These are phyloP conservation scores for Penicillium sp. DNA, from an alignment of 2,329 filamentous ascomycete genomes.

Conservation along the genomic window DNA sequence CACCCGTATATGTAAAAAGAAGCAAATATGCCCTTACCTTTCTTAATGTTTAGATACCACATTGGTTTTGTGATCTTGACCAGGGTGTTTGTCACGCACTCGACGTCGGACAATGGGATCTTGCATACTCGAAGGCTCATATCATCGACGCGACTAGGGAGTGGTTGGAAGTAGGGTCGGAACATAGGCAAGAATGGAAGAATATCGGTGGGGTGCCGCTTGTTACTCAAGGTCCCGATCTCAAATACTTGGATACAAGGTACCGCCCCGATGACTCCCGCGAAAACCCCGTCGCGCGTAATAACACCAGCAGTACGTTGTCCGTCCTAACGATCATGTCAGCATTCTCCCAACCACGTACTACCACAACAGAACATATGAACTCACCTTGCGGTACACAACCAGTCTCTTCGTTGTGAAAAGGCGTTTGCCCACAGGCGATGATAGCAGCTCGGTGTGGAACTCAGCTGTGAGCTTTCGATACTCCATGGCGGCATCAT, in stretches of 20 bases:
- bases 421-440: slow-evolving; percentile 78
- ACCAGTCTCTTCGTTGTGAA: slow-evolving; percentile 74
- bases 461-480: slow-evolving; percentile 77
- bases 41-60: slow-evolving; percentile 52
- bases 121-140: slow-evolving; percentile 67
- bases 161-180: slow-evolving; percentile 63
- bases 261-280: slow-evolving; percentile 61
- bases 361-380: neutral
- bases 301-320: slow-evolving; percentile 80
- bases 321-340: slow-evolving; percentile 59
- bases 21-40: slow-evolving; percentile 38
- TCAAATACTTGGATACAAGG: slow-evolving; percentile 77
- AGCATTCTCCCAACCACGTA: slow-evolving; percentile 14
- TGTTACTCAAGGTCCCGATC: slow-evolving; percentile 66
- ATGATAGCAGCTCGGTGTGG: slow-evolving; percentile 72
- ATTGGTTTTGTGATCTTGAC: slow-evolving; percentile 52
- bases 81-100: slow-evolving; percentile 74
- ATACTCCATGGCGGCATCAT: slow-evolving; percentile 77
- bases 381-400: slow-evolving; percentile 67
- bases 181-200: slow-evolving; percentile 78
- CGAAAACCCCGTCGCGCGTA: slow-evolving; percentile 70
- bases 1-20: neutral
- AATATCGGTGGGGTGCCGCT: slow-evolving; percentile 77
- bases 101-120: slow-evolving; percentile 74
- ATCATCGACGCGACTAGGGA: slow-evolving; percentile 66